Evolutionary conservation across 2,329 filamentous ascomycete genomes (phyloP), one percentile per base, ranked within the genome.

Genomic region (Gaeumannomyces tritici): DNA sequence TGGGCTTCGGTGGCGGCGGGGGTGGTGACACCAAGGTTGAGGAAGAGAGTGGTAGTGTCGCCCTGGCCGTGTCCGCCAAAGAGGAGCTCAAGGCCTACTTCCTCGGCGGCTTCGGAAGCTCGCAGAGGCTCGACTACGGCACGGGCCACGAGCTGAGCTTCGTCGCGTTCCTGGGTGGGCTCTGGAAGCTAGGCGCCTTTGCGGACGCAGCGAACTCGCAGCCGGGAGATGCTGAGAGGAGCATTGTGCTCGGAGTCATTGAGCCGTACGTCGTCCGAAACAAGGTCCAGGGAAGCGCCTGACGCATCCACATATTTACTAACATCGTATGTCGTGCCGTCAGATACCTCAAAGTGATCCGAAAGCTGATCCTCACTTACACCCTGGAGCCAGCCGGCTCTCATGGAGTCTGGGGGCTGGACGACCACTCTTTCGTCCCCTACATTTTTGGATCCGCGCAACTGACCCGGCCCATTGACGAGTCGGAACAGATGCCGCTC

Each of bases 391-490:
- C 95, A 4, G 95, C 95, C 7, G 95, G 95, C 2, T 96, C 93
- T 1, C 95, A 98, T 72, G 95, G 95, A 3, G 95, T 99, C 26
- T 99, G 95, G 95, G 95, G 95, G 26, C 81, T 99, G n/a, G 95
- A 99, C 72, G 95, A 99, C 73, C 93, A 99, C 75, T 93, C 87
- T 11, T 98, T 99, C 73, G 75, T 95, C 29, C 90, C 95, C 0
- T 99, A 98, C 74, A 91, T 99, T 63, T 93, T 98, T 66, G 95
- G 95, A 35, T 96, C 93, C 2, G 93, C 95, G 0, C 95, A 99
- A 72, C 80, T 96, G 55, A 89, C 89, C 12, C 88, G 91, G 0
- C 83, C 93, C 1, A 90, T 96, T 66, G 77, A 79, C 31, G 79
- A 83, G 0, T 73, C 78, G 2, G 82, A 88, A 59, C 73, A 83